These are phyloP conservation scores for Microthyrium microscopicum DNA, from an alignment of 2,329 filamentous ascomycete species.

Conservation along the genomic window DNA sequence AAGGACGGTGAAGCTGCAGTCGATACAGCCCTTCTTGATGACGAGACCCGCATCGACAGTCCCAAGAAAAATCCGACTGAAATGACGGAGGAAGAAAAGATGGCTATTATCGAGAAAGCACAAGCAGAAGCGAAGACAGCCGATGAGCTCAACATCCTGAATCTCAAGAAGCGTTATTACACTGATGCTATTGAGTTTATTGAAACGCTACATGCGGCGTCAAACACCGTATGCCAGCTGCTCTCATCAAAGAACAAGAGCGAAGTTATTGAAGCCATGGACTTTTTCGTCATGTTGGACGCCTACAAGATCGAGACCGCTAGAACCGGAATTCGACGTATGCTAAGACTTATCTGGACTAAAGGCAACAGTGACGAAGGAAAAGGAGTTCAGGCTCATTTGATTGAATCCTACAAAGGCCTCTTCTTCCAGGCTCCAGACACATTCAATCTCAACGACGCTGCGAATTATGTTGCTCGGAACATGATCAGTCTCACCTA, in stretches of 20 bases:
- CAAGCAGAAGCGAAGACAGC: conserved; percentile 77
- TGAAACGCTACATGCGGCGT: conserved; percentile 72
- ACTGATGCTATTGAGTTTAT: conserved; percentile 89
- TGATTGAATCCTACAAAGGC: conserved; percentile 91
- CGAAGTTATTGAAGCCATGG: conserved; percentile 96
- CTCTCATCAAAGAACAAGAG: conserved; percentile 93
- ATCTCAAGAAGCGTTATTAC: conserved; percentile 79
- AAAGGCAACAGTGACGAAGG: conserved; percentile 99
- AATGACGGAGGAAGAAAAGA: conserved; percentile 67
- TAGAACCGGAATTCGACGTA: conserved; percentile 79
- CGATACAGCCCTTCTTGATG: conserved; percentile 66
- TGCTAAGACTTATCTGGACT: conserved; percentile 96
- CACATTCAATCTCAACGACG: conserved; percentile 71
- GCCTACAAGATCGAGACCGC: conserved; percentile 93
- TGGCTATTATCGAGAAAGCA: conserved; percentile 58
- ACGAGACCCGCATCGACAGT: conserved; percentile 63
- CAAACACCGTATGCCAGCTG: conserved; percentile 66
- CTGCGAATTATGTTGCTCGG: conserved; percentile 85
- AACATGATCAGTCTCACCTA: conserved; percentile 99
- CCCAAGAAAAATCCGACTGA: conserved; percentile 39
- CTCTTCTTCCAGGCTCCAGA: conserved; percentile 94
- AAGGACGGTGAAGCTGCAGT: conserved; percentile 46
- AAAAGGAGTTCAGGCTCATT: conserved; percentile 89
- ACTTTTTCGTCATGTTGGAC: conserved; percentile 90
- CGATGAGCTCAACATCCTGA: conserved; percentile 73